These are phyloP conservation scores for Fusarium continuum DNA, from an alignment of 2,329 filamentous ascomycete species.

Conservation along the genomic window DNA sequence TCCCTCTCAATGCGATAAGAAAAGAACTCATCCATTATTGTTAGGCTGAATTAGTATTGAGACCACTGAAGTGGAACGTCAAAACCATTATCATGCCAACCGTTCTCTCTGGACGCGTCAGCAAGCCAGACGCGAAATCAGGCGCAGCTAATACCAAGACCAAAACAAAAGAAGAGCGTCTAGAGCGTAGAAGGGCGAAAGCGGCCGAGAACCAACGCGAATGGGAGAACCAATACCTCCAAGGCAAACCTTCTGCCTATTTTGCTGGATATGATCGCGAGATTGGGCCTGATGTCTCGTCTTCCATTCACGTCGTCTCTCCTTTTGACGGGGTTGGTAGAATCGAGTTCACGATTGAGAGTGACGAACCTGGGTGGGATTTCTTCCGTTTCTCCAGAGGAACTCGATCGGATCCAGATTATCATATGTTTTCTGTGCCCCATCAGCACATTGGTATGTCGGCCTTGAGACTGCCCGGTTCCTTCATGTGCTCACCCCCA, in stretches of 20 bases:
- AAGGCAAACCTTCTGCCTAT: not conserved
- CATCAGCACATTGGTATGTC: not conserved
- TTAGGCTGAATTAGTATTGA: too few relatives aligned
- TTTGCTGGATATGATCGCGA: not conserved
- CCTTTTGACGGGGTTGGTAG: not conserved
- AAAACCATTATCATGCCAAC: not conserved
- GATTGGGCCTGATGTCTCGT: not conserved
- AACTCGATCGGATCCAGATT: not conserved
- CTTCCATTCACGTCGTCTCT: not conserved
- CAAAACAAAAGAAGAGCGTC: not conserved
- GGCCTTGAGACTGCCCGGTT: not conserved
- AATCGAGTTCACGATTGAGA: not conserved
- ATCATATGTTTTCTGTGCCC: not conserved
- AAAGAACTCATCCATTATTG: too few relatives aligned
- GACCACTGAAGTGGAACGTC: too few relatives aligned
- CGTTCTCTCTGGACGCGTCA: not conserved
- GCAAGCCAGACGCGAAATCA: not conserved
- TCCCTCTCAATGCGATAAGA: too few relatives aligned
- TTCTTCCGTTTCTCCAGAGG: not conserved
- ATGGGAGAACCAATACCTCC: constrained; percentile 1
- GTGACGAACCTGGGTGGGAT: not conserved
- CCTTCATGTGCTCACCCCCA: not conserved
- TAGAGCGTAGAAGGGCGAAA: not conserved
- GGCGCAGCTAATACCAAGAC: not conserved
- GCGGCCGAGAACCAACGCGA: not conserved